Evolutionary conservation across 2,329 filamentous ascomycete species (phyloP).

Genomic region (Colletotrichum sp.): DNA sequence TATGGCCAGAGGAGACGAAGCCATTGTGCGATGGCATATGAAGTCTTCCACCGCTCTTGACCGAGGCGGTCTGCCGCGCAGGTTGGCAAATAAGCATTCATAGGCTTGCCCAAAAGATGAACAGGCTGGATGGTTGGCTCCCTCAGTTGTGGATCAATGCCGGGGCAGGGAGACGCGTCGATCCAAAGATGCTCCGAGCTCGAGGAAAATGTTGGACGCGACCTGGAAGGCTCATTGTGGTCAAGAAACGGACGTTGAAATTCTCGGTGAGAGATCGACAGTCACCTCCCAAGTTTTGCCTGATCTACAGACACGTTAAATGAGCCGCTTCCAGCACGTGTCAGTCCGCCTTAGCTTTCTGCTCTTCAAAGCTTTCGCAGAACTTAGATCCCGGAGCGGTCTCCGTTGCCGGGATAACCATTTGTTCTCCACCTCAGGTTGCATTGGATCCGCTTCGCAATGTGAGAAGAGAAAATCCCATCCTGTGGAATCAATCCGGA

Average conservation of each 20-base stretch:
- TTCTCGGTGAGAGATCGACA: neutral
- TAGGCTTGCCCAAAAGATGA: neutral
- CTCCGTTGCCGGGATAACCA: neutral
- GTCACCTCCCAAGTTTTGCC: neutral
- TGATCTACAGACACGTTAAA: neutral
- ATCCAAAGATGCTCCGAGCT: neutral
- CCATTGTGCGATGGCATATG: neutral
- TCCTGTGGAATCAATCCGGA: neutral
- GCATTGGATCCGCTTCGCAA: neutral
- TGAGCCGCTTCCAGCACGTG: neutral
- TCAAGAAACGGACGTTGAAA: neutral
- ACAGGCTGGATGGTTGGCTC: neutral
- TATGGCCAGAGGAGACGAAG: neutral
- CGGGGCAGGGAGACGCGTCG: neutral
- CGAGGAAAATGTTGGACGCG: neutral
- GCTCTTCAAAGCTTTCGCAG: neutral
- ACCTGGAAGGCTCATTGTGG: neutral
- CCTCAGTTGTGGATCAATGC: neutral
- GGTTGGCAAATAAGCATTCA: neutral
- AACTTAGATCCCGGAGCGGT: neutral
- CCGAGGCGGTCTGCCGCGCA: neutral
- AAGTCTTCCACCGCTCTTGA: neutral
- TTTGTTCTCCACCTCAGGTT: neutral
- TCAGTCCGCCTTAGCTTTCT: neutral
- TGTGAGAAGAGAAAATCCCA: neutral